phyloP scores from a whole-genome alignment of 129 eudicot species.

The Flaveria sonorensis region DNA sequence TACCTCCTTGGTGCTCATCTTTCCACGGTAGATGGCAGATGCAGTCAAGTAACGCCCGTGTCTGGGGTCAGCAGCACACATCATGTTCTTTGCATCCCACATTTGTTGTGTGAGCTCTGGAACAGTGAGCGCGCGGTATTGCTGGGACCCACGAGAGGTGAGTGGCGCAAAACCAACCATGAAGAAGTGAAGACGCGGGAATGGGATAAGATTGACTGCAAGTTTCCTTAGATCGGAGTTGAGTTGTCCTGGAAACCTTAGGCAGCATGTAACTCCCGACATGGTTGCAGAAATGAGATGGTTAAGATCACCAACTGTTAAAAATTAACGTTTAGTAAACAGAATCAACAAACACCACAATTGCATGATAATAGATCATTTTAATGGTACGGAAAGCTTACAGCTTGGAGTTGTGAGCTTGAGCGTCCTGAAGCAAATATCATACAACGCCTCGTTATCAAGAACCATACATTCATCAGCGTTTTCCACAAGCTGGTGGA shows the following conservation, averaged over 20 bases:
- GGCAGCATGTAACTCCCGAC: conserved; percentile 25
- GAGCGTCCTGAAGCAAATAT: conserved; percentile 11
- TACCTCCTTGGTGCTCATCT: conserved; percentile 64
- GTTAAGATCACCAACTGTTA: conserved; percentile 60
- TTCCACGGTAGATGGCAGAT: conserved; percentile 63
- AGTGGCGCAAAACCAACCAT: conserved; percentile 73
- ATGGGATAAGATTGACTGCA: conserved; percentile 58
- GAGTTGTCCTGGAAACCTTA: conserved; percentile 62
- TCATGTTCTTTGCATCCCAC: conserved; percentile 68
- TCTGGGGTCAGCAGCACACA: conserved; percentile 63
- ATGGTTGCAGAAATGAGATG: conserved; percentile 64
- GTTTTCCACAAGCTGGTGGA: conserved; percentile 12
- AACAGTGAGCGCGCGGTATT: conserved; percentile 55
- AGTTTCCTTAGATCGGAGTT: conserved; percentile 60
- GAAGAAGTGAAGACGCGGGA: conserved; percentile 66
- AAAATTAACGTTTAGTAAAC: neutral
- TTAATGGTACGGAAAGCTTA: neutral
- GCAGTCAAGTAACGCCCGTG: conserved; percentile 65
- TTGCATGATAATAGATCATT: neutral
- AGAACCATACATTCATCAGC: conserved; percentile 18
- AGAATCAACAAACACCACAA: neutral
- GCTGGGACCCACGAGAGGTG: conserved; percentile 66
- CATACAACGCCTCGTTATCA: conserved; percentile 11
- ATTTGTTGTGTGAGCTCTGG: conserved; percentile 66
- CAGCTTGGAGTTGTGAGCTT: conserved; percentile 16